Percentiles rank a stretch among this genome's conserved stretches.
phyloP scores from a whole-genome alignment of 83 land plant genomes.

The Thuja plicata region DNA sequence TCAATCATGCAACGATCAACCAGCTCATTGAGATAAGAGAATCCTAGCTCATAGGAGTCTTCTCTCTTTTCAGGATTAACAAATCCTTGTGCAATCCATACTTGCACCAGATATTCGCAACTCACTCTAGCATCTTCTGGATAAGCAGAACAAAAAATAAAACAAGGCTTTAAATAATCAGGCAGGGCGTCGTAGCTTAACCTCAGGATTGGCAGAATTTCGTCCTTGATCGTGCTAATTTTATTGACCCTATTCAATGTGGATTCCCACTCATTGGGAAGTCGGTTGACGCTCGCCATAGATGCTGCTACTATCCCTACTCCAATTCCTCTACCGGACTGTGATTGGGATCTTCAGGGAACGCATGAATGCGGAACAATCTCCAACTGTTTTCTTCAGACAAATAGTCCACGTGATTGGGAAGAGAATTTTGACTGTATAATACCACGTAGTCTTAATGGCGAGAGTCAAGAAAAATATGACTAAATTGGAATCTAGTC shows the following conservation, averaged over 20 bases:
- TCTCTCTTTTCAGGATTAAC: not conserved
- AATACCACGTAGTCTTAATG: too few species aligned
- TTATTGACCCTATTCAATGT: not conserved
- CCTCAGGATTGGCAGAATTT: not conserved
- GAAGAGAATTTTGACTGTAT: too few species aligned
- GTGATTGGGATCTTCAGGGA: not conserved
- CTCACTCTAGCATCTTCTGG: not conserved
- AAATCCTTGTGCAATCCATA: slow-evolving; percentile 1
- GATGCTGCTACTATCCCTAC: not conserved
- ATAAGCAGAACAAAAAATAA: not conserved
- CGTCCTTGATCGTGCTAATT: not conserved
- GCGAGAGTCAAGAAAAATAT: too few species aligned
- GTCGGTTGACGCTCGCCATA: not conserved
- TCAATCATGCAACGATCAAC: not conserved
- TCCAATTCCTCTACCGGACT: not conserved
- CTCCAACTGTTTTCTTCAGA: not conserved
- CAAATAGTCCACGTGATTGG: not conserved
- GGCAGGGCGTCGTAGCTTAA: not conserved
- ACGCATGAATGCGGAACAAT: not conserved
- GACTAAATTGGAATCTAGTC: too few species aligned
- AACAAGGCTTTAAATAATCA: slow-evolving; percentile 6
- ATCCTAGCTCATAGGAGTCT: not conserved
- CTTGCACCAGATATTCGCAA: not conserved
- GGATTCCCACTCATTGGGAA: not conserved
- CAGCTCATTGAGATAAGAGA: not conserved